Evolutionary conservation across 129 eudicot genomes (phyloP).

Genomic region (Chrysanthemum seticuspe): DNA sequence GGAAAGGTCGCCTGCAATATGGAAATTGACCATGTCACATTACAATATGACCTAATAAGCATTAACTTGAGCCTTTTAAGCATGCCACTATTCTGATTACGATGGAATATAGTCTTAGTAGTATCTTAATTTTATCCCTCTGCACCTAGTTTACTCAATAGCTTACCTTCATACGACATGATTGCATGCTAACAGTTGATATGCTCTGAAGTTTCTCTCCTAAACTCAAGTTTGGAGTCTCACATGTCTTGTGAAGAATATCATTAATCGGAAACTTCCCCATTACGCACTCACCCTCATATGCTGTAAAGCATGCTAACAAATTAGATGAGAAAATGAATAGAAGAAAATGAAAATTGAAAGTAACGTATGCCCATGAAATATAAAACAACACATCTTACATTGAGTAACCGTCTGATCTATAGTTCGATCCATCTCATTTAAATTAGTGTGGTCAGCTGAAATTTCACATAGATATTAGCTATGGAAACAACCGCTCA

Average conservation of each 20-base stretch:
- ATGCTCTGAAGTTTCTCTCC: slow-evolving; percentile 67
- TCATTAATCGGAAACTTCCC: slow-evolving; percentile 71
- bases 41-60: no score
- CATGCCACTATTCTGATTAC: no score
- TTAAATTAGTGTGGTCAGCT: slow-evolving; percentile 10
- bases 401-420: slow-evolving; percentile 52
- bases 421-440: slow-evolving; percentile 36
- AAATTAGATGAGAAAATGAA: slow-evolving; percentile 17
- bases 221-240: slow-evolving; percentile 49
- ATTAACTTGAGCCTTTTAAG: no score
- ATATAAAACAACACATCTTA: slow-evolving; percentile 36
- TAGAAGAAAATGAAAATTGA: background rate
- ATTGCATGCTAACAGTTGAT: slow-evolving; percentile 67
- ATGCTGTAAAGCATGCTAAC: slow-evolving; percentile 32
- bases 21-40: background rate
- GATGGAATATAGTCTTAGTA: no score
- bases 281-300: slow-evolving; percentile 58
- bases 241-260: slow-evolving; percentile 61
- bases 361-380: no score
- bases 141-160: slow-evolving; percentile 2
- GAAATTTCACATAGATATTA: background rate
- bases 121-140: no score
- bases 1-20: slow-evolving; percentile 53
- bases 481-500: no score
- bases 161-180: slow-evolving; percentile 71